Evolutionary conservation across 2,329 filamentous ascomycete species (phyloP).

Genomic region (Colletotrichum sp.): DNA sequence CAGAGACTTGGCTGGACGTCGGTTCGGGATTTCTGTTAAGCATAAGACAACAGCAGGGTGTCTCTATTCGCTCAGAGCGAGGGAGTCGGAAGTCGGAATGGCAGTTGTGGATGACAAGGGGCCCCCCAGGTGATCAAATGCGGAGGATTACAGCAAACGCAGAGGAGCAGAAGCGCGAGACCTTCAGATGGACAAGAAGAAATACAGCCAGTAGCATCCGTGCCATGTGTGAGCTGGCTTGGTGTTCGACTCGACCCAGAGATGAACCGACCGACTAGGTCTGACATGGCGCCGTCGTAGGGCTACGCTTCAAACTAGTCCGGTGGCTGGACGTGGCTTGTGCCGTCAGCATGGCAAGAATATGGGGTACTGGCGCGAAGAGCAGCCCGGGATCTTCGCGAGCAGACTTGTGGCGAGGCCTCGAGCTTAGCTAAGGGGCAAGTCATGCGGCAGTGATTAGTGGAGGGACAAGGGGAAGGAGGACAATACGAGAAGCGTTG

Average conservation of each 20-base stretch:
- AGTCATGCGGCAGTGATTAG: conserved; percentile 16
- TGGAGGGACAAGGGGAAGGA: neutral
- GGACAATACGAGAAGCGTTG: conserved; percentile 15
- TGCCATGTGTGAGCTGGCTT: neutral
- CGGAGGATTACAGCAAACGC: neutral
- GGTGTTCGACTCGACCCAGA: neutral
- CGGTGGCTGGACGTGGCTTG: conserved; percentile 10
- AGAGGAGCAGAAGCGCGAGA: neutral
- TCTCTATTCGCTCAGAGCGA: neutral
- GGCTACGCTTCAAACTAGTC: neutral
- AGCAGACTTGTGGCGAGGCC: neutral
- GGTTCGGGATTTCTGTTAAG: conserved; percentile 14
- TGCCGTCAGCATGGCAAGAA: neutral
- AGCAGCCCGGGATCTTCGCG: neutral
- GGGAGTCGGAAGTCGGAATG: conserved; percentile 18
- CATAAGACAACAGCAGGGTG: conserved; percentile 11
- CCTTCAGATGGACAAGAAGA: neutral
- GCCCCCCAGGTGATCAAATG: neutral
- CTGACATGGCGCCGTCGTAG: conserved; percentile 12
- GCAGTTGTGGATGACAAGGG: conserved; percentile 13
- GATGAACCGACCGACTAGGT: neutral
- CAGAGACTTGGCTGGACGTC: neutral
- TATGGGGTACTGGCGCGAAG: neutral
- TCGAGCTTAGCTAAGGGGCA: conserved; percentile 1
- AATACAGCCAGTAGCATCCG: neutral